These are phyloP conservation scores for Saposhnikovia divaricata DNA, from an alignment of 129 eudicot genomes.

Conservation along the genomic window DNA sequence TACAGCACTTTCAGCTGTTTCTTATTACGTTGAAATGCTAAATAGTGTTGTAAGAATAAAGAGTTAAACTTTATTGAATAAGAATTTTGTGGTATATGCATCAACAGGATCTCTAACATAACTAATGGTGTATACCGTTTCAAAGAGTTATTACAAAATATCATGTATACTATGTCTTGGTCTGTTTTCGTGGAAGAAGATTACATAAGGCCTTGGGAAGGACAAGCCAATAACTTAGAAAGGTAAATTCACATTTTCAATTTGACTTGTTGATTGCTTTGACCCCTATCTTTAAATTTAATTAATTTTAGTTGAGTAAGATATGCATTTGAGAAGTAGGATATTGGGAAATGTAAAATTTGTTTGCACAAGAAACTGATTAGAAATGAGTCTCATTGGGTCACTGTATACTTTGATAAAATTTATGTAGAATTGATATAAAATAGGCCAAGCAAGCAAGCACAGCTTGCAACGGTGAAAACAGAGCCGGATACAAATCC, in stretches of 20 bases:
- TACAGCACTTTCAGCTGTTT: neutral
- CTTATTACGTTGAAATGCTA: neutral
- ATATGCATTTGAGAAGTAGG: neutral
- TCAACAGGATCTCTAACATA: neutral
- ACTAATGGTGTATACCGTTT: neutral
- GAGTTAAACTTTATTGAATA: neutral
- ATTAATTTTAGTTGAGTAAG: neutral
- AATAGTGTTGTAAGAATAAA: neutral
- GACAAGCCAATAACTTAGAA: conserved; percentile 63
- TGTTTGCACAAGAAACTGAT: neutral
- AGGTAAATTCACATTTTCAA: conserved; percentile 36
- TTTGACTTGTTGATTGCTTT: neutral
- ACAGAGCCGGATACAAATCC: too few relatives aligned
- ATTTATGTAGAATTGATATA: neutral
- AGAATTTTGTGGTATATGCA: neutral
- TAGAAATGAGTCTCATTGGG: neutral
- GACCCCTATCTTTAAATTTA: neutral
- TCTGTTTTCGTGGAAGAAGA: conserved; percentile 74
- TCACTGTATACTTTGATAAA: neutral
- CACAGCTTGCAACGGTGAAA: too few relatives aligned
- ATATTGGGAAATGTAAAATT: neutral
- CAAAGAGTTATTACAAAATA: conserved; percentile 14
- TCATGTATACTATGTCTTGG: conserved; percentile 18
- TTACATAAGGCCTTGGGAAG: conserved; percentile 86
- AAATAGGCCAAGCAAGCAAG: too few relatives aligned